Base-by-base conservation (phyloP, 306 rosid species). In the Neltuma alba region DNA sequence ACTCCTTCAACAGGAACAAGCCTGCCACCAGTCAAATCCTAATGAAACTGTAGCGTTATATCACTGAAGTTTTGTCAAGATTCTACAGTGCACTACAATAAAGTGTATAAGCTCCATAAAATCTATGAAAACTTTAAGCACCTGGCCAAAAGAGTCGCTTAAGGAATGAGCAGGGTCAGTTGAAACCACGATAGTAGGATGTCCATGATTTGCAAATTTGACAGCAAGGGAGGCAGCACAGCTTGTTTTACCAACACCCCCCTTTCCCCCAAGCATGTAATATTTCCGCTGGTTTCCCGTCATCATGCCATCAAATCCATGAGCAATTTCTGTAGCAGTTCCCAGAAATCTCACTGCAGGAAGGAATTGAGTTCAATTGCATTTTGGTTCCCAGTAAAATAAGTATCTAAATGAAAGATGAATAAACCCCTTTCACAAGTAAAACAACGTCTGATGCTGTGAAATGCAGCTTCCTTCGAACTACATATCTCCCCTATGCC, bases 121-220 rank as follows among this genome's bases (percentile, higher is more conserved):
- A 25, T 21, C 9, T 50, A 61, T 6, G 54, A n/a, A 20, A 31
- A 40, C 23, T 20, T 50, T 37, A 16, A 23, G 38, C 38, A 81
- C 94, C 98, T 91, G 98, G n/a, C 92, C 94, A 86, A 93, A 93
- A 31, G 98, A 93, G 84, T 93, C 98, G 76, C 98, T 93, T 79
- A 93, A 89, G 70, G 98, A 93, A 80, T 93, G 98, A 60, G 98
- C 97, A 28, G 98, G 98, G 79, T 93, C 98, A 72, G 98, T 93
- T 55, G 98, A 93, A 48, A 93, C 97, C 65, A 93, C 97, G 44
- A 93, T 85, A 77, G 98, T 93, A 30, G 98, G 97, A 76, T 93
- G 98, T 27, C 98, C 98, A 67, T 82, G 89, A 80, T 91, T 91
- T 41, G 98, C 94, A 48, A 93, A 93, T 72, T 87, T 91, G 42